Evolutionary conservation across 31 red algal genomes (phyloP).

Genomic region (Endocladia muricata): DNA sequence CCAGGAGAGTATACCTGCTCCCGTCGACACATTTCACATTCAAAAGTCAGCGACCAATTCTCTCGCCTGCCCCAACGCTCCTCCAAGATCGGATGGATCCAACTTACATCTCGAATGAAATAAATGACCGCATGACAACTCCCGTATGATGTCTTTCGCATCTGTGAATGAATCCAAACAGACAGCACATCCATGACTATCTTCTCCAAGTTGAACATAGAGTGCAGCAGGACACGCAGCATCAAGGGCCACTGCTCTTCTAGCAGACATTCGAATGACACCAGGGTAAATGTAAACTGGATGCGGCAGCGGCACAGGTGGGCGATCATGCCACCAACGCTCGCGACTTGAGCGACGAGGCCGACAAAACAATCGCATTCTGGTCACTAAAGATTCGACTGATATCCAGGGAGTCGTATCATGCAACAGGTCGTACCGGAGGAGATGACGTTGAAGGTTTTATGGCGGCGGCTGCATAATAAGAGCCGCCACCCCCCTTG

Average conservation of each 20-base stretch:
- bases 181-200: constrained; percentile 3
- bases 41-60: too few relatives aligned
- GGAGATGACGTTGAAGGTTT: too few relatives aligned
- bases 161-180: constrained; percentile 4
- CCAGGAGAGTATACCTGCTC: constrained; percentile 14
- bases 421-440: too few relatives aligned
- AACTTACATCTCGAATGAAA: constrained; percentile 26
- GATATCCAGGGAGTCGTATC: too few relatives aligned
- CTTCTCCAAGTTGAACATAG: background rate
- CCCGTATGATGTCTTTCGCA: constrained; percentile 10
- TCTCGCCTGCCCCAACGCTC: too few relatives aligned
- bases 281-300: constrained; percentile 21
- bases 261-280: background rate
- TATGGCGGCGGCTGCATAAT: too few relatives aligned
- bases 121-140: constrained; percentile 11
- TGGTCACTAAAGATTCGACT: too few relatives aligned
- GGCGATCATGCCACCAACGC: too few relatives aligned
- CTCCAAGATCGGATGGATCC: too few relatives aligned
- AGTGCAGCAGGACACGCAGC: constrained; percentile 1
- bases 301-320: background rate
- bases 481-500: too few relatives aligned
- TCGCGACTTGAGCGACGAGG: too few relatives aligned
- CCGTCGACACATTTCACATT: background rate
- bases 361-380: too few relatives aligned
- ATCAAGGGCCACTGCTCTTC: constrained; percentile 5